Evolutionary conservation across 2,329 filamentous ascomycete species (phyloP).

Genomic region (Basipetospora chlamydospora): DNA sequence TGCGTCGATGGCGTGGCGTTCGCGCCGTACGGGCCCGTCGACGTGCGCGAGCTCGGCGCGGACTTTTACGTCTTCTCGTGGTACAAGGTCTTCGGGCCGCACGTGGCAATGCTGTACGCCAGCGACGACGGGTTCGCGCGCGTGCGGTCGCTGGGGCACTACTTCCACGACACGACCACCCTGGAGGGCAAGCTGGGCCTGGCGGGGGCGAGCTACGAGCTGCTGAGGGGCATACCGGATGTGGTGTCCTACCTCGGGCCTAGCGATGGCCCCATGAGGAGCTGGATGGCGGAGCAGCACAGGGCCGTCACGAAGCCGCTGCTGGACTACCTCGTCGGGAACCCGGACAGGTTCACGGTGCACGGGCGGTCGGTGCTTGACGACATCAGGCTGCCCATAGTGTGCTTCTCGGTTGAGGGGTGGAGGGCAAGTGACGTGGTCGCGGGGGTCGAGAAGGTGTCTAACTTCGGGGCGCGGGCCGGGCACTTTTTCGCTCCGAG

Average conservation of each 20-base stretch:
- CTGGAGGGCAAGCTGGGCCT: conserved; percentile 55
- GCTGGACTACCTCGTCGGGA: conserved; percentile 40
- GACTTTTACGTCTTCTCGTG: conserved; percentile 70
- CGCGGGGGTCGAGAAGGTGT: conserved; percentile 43
- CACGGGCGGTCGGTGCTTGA: conserved; percentile 39
- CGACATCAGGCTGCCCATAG: conserved; percentile 41
- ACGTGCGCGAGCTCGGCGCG: conserved; percentile 52
- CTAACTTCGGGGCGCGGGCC: conserved; percentile 48
- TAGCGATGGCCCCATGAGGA: conserved; percentile 27
- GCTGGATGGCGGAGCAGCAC: conserved; percentile 42
- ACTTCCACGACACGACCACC: conserved; percentile 46
- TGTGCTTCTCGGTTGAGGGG: conserved; percentile 51
- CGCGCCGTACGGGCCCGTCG: conserved; percentile 56
- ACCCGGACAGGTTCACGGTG: conserved; percentile 35
- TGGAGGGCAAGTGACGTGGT: conserved; percentile 42
- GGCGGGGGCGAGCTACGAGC: conserved; percentile 57
- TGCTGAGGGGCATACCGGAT: conserved; percentile 44
- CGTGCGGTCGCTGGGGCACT: conserved; percentile 45
- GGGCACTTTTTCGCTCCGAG: conserved; percentile 57
- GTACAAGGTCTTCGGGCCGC: conserved; percentile 75
- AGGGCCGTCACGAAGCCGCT: conserved; percentile 41
- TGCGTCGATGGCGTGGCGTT: conserved; percentile 66
- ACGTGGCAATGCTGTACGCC: conserved; percentile 57
- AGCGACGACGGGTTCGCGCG: conserved; percentile 38
- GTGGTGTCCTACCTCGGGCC: conserved; percentile 47